These are phyloP conservation scores for Peribolospora baueri DNA, from an alignment of 768 basidiomycete genomes.

Conservation along the genomic window DNA sequence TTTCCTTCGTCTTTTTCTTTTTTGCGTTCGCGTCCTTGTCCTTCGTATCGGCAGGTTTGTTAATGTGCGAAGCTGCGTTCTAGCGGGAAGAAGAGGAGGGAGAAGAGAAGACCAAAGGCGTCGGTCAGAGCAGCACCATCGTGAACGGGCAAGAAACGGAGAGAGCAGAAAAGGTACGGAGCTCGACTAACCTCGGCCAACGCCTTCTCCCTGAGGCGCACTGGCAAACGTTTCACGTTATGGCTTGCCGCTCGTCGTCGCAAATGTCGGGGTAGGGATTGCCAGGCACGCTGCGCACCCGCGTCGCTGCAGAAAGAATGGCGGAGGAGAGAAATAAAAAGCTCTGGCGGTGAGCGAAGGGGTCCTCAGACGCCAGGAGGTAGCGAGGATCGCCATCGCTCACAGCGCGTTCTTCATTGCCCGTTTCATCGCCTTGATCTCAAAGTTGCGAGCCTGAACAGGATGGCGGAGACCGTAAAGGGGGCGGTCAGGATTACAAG, in stretches of 20 bases:
- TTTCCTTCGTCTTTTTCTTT: slow-evolving; percentile 7
- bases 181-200: slow-evolving; percentile 39
- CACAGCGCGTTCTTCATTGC: slow-evolving; percentile 62
- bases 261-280: slow-evolving; percentile 72
- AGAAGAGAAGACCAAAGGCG: neutral
- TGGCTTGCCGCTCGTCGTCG: slow-evolving; percentile 84
- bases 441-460: slow-evolving; percentile 52
- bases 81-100: neutral
- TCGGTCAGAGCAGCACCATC: neutral
- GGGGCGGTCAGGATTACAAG: neutral
- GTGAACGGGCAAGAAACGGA: neutral
- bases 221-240: slow-evolving; percentile 69
- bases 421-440: slow-evolving; percentile 70
- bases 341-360: neutral
- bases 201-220: slow-evolving; percentile 58
- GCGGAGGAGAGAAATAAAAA: neutral
- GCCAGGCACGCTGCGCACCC: slow-evolving; percentile 33
- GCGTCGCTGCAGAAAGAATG: slow-evolving; percentile 3
- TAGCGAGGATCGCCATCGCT: slow-evolving; percentile 2
- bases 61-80: neutral
- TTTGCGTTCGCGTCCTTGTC: slow-evolving; percentile 23
- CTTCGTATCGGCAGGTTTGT: slow-evolving; percentile 29
- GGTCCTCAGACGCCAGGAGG: neutral
- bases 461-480: neutral
- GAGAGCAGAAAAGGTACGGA: neutral